Evolutionary conservation across 1,284 basidiomycete genomes (phyloP).

Genomic region (Trichosporon coremiiforme): DNA sequence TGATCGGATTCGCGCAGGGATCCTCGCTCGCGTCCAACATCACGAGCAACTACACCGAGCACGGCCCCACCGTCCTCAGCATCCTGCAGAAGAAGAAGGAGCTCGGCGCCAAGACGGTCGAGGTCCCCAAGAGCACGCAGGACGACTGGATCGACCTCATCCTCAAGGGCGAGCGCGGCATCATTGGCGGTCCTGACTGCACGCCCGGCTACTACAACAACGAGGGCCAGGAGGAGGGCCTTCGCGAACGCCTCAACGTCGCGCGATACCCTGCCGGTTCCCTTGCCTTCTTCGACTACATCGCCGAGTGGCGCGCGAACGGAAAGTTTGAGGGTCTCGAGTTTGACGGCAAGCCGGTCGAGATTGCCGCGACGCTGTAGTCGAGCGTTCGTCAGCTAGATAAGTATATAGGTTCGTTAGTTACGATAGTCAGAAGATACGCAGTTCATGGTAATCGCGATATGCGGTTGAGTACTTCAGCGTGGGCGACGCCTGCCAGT

Average conservation of each 20-base stretch:
- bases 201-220: conserved; percentile 25
- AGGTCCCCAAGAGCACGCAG: background rate
- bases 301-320: conserved; percentile 23
- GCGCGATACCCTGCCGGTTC: conserved; percentile 24
- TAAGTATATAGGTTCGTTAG: background rate
- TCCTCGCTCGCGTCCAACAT: conserved; percentile 26
- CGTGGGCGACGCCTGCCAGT: too few relatives aligned
- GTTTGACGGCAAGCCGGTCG: conserved; percentile 26
- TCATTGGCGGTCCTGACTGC: conserved; percentile 14
- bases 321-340: conserved; percentile 28
- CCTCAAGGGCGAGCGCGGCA: background rate
- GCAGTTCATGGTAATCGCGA: background rate
- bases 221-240: conserved; percentile 26
- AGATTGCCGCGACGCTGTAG: background rate
- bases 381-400: background rate
- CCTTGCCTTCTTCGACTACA: conserved; percentile 26
- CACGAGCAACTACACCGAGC: conserved; percentile 25
- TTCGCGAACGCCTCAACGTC: conserved; percentile 17
- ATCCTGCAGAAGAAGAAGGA: conserved; percentile 25
- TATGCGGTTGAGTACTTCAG: too few relatives aligned
- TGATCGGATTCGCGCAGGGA: conserved; percentile 22
- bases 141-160: conserved; percentile 26
- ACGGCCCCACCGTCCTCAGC: conserved; percentile 14
- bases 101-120: conserved; percentile 17
- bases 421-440: background rate